A percentile compares a stretch with the other conserved stretches of the same genome.
These are phyloP conservation scores for Phialophora expanda DNA, from an alignment of 2,329 filamentous ascomycete species.

Conservation along the genomic window DNA sequence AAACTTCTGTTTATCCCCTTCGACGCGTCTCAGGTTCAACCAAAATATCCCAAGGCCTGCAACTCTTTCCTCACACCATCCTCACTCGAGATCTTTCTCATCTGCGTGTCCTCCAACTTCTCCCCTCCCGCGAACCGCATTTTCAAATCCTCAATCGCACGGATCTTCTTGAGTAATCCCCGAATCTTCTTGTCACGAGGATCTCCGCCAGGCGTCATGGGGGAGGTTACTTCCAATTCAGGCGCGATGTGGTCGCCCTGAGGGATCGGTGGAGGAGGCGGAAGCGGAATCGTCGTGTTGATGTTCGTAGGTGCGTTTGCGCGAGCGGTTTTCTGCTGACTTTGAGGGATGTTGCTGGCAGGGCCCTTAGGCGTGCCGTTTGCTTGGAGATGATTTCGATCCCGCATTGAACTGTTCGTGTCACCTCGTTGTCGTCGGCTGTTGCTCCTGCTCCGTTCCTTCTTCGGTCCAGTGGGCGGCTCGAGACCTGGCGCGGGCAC, in stretches of 20 bases:
- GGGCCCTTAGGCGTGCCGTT: slow-evolving; percentile 34
- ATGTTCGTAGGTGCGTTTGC: slow-evolving; percentile 39
- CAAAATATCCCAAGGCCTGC: slow-evolving; percentile 61
- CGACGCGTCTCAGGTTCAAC: slow-evolving; percentile 26
- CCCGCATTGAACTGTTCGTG: slow-evolving; percentile 26
- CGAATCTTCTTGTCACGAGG: slow-evolving; percentile 90
- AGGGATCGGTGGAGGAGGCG: slow-evolving; percentile 42
- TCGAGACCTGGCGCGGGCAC: slow-evolving; percentile 35
- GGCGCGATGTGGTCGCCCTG: slow-evolving; percentile 39
- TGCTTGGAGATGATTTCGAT: slow-evolving; percentile 22
- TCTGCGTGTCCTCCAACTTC: slow-evolving; percentile 96
- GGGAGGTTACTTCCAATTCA: slow-evolving; percentile 41
- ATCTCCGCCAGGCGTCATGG: slow-evolving; percentile 50
- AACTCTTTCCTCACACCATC: slow-evolving; percentile 82
- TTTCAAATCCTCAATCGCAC: slow-evolving; percentile 96
- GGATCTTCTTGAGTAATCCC: slow-evolving; percentile 93
- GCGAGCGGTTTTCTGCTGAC: slow-evolving; percentile 22
- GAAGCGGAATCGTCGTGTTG: slow-evolving; percentile 43
- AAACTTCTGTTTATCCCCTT: not conserved
- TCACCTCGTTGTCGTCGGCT: slow-evolving; percentile 42
- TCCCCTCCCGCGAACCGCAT: slow-evolving; percentile 94
- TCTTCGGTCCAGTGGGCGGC: slow-evolving; percentile 35
- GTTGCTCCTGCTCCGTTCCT: slow-evolving; percentile 40
- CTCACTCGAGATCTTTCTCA: slow-evolving; percentile 97
- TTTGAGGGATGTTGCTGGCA: slow-evolving; percentile 24